A percentile compares a stretch with the other conserved stretches of the same genome.
Conservation (phyloP, 805 yeast genomes). For the Ogataea nonfermentans region DNA sequence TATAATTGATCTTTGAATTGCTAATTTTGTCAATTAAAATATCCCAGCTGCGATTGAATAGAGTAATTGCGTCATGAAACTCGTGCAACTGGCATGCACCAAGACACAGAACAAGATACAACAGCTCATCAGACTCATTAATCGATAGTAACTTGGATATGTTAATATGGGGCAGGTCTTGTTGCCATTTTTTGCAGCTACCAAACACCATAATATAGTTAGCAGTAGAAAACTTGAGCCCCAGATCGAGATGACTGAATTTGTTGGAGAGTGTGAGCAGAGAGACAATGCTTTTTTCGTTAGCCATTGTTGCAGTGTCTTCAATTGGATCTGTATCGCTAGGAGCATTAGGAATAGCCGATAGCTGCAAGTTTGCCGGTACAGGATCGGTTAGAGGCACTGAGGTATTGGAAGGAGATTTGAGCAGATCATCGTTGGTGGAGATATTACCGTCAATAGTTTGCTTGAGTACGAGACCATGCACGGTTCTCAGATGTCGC, state of each 20-base stretch:
- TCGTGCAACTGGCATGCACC: constrained; percentile 42
- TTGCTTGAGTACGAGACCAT: constrained; percentile 38
- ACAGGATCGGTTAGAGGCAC: neutral
- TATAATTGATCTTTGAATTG: constrained; percentile 31
- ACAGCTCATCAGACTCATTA: constrained; percentile 38
- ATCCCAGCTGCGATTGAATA: constrained; percentile 46
- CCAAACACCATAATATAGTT: constrained; percentile 27
- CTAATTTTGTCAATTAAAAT: constrained; percentile 31
- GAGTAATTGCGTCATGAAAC: constrained; percentile 34
- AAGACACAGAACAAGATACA: constrained; percentile 44
- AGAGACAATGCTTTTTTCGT: constrained; percentile 34
- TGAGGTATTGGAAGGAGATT: constrained; percentile 13
- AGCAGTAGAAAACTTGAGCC: constrained; percentile 24
- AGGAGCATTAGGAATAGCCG: constrained; percentile 4
- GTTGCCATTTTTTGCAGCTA: constrained; percentile 16
- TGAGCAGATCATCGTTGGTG: constrained; percentile 20
- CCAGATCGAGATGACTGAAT: constrained; percentile 24
- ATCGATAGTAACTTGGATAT: constrained; percentile 24
- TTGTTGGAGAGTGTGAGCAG: constrained; percentile 34
- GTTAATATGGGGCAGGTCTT: constrained; percentile 23
- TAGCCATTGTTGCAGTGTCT: constrained; percentile 9
- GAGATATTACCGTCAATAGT: constrained; percentile 28
- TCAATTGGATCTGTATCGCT: constrained; percentile 11
- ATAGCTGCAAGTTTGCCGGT: neutral
- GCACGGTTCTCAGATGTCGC: constrained; percentile 78